Evolutionary conservation across 495 filamentous ascomycete genomes (phyloP).

Genomic region (Podospora australis): DNA sequence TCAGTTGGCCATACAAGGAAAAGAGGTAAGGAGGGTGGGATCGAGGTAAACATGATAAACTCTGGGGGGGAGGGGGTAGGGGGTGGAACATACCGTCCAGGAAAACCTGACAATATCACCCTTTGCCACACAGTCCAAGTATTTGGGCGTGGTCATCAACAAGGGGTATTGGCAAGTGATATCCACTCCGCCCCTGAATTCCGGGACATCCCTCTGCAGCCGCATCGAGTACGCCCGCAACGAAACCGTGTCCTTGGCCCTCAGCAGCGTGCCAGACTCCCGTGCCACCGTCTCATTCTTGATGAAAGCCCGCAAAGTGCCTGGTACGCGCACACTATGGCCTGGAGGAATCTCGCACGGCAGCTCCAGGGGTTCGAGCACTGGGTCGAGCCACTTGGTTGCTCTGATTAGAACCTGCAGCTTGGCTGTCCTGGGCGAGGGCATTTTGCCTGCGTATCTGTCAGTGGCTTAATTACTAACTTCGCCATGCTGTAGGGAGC

Average conservation of each 20-base stretch:
- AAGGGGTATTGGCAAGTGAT: constrained; percentile 20
- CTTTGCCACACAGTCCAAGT: constrained; percentile 23
- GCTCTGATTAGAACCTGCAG: constrained; percentile 9
- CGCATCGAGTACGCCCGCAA: constrained; percentile 17
- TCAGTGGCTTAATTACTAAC: too few relatives aligned
- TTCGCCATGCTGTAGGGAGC: background rate
- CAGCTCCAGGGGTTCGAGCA: constrained; percentile 14
- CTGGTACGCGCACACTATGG: constrained; percentile 13
- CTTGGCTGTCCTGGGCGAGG: constrained; percentile 6
- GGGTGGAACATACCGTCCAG: constrained; percentile 15
- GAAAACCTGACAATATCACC: constrained; percentile 16
- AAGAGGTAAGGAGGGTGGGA: background rate
- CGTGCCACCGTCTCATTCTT: constrained; percentile 14
- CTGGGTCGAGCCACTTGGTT: constrained; percentile 20
- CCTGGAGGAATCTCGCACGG: constrained; percentile 19
- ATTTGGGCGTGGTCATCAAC: constrained; percentile 14
- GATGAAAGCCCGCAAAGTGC: constrained; percentile 18
- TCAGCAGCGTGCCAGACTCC: constrained; percentile 7
- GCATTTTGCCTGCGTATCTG: constrained; percentile 16
- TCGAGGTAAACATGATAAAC: too few relatives aligned
- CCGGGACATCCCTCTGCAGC: constrained; percentile 16
- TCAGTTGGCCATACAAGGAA: background rate
- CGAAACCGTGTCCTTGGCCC: constrained; percentile 15
- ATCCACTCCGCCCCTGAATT: constrained; percentile 12
- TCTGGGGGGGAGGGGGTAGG: background rate